Percentiles rank a stretch among this genome's conserved stretches.
phyloP scores from a whole-genome alignment of 306 rosid species.

The Crataegus laevigata region DNA sequence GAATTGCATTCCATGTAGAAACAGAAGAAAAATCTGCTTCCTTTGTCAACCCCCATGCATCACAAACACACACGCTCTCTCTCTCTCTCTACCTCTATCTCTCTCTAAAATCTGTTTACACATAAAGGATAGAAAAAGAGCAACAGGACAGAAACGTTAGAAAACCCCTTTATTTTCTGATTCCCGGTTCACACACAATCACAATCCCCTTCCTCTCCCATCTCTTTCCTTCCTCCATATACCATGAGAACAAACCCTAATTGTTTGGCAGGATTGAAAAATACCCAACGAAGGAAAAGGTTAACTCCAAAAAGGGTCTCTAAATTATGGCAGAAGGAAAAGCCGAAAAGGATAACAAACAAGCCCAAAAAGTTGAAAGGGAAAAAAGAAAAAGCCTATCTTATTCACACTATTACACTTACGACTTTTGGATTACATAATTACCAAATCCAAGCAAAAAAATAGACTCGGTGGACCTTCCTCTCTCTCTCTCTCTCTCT shows the following conservation, averaged over 20 bases:
- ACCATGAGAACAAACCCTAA: not conserved
- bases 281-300: slow-evolving; percentile 23
- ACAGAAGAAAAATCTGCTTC: slow-evolving; percentile 28
- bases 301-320: slow-evolving; percentile 4
- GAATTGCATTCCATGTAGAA: slow-evolving; percentile 26
- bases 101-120: slow-evolving; percentile 29
- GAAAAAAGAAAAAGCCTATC: not conserved
- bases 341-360: not conserved
- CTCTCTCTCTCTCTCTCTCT: not conserved
- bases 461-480: slow-evolving; percentile 35
- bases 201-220: not conserved
- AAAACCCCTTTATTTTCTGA: slow-evolving; percentile 12
- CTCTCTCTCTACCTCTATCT: slow-evolving; percentile 7
- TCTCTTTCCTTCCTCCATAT: not conserved
- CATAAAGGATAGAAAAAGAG: slow-evolving; percentile 19
- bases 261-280: slow-evolving; percentile 36
- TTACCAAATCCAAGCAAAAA: slow-evolving; percentile 34
- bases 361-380: not conserved
- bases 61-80: not conserved
- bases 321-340: not conserved
- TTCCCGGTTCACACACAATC: slow-evolving; percentile 31
- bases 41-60: slow-evolving; percentile 69
- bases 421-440: slow-evolving; percentile 34
- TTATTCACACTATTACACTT: slow-evolving; percentile 33
- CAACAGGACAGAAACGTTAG: slow-evolving; percentile 41